Evolutionary conservation across 116 monocot genomes (phyloP).

Genomic region (Papilionanthe hybrid): DNA sequence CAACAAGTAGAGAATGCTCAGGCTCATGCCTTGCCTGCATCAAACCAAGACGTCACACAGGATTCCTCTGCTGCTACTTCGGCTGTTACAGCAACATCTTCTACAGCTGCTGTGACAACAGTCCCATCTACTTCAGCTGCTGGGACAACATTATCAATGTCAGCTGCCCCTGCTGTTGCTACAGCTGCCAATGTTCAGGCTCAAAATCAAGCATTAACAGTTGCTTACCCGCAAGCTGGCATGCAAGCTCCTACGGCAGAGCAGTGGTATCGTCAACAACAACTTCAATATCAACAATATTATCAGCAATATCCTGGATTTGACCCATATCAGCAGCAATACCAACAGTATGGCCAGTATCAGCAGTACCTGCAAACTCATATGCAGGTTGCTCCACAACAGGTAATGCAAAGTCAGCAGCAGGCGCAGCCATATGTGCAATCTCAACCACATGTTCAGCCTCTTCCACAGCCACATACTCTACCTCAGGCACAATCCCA

Average conservation of each 20-base stretch:
- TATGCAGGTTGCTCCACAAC: constrained; percentile 26
- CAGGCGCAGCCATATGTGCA: constrained; percentile 16
- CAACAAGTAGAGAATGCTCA: constrained; percentile 47
- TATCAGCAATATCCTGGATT: constrained; percentile 86
- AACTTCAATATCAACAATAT: constrained; percentile 70
- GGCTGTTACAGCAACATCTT: background rate
- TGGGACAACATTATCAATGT: background rate
- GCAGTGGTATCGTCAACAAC: constrained; percentile 80
- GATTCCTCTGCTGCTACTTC: constrained; percentile 13
- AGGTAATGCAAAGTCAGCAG: constrained; percentile 17
- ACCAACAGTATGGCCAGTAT: constrained; percentile 66
- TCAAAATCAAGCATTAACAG: constrained; percentile 13
- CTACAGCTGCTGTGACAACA: constrained; percentile 10
- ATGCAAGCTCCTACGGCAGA: constrained; percentile 26
- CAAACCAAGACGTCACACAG: constrained; percentile 26
- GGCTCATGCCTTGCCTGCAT: constrained; percentile 23
- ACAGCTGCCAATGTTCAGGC: constrained; percentile 14
- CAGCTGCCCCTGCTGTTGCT: constrained; percentile 14
- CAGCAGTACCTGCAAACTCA: constrained; percentile 42
- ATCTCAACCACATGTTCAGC: constrained; percentile 12
- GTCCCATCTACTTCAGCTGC: constrained; percentile 1
- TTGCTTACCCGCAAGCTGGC: constrained; percentile 15
- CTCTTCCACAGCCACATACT: constrained; percentile 16
- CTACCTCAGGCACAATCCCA: constrained; percentile 6
- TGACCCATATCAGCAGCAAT: constrained; percentile 73